Evolutionary conservation across 768 basidiomycete genomes (phyloP), one percentile per base, ranked within the genome.

Genomic region (Bullera alba): DNA sequence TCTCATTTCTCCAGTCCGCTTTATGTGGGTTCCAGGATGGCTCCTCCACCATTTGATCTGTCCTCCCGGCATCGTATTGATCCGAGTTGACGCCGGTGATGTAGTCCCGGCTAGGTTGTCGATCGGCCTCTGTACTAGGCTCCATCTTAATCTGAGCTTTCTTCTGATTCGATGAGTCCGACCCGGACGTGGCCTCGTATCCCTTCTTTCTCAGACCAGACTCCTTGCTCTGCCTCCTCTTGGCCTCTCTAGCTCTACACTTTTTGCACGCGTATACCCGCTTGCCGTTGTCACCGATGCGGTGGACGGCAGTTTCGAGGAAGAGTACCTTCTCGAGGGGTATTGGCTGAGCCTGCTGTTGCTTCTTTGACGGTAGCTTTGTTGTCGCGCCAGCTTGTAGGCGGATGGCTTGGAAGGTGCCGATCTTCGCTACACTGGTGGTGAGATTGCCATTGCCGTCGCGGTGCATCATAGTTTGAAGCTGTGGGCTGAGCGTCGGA

Each of bases 1-100:
- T 91, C 54, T 74, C 65, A 63, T 74, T 67, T 16, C 67, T 58
- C 53, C 75, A 74, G 54, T 72, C 75, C 41, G 65, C 34, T 22
- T 29, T 23, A 14, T 54, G 47, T 0, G 67, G 65, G 48, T 69
- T 56, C 56, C 63, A 69, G 27, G 53, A 42, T 7, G 67, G 67
- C 36, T 65, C 63, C 39, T 65, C 66, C 1, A 68, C 63, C 3
- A 56, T 41, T 35, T 65, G 66, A 30, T 47, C 52, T 10, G 7
- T 32, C 32, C 54, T 44, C 26, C 54, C 60, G 4, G 67, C 58
- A 43, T 69, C 61, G 34, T 65, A 64, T 32, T 63, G 61, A 30
- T 66, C 62, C 17, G 61, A 53, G 47, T 65, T 64, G 42, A 52
- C 60, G 2, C 52, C 60, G 0, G 60, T 62, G 52, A 64, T 61